These are phyloP conservation scores for Megacollybia marginata DNA, from an alignment of 768 basidiomycete genomes.

Conservation along the genomic window DNA sequence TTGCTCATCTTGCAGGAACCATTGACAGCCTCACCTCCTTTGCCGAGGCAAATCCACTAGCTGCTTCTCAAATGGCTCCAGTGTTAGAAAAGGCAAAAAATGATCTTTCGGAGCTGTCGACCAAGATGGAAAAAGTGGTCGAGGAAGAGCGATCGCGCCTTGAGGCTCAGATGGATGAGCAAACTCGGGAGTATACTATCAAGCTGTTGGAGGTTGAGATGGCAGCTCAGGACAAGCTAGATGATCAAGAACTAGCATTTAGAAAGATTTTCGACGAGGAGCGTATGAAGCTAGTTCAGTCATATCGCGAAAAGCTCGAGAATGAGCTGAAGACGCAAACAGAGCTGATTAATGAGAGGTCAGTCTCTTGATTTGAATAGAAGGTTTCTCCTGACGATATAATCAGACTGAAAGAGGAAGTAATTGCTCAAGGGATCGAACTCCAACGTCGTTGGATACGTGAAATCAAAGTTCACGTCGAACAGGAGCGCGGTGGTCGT, in stretches of 20 bases:
- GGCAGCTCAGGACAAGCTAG: slow-evolving; percentile 79
- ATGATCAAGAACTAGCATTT: slow-evolving; percentile 81
- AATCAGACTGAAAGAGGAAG: slow-evolving; percentile 84
- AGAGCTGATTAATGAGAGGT: slow-evolving; percentile 94
- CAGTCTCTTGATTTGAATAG: slow-evolving; percentile 11
- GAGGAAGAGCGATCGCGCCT: slow-evolving; percentile 71
- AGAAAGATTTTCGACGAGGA: slow-evolving; percentile 77
- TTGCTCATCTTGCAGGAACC: slow-evolving; percentile 83
- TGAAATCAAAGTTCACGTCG: slow-evolving; percentile 92
- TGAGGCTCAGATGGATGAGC: slow-evolving; percentile 63
- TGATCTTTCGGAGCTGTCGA: slow-evolving; percentile 73
- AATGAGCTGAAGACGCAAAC: slow-evolving; percentile 82
- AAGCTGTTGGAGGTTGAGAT: slow-evolving; percentile 80
- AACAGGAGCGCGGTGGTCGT: slow-evolving; percentile 93
- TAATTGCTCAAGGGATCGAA: slow-evolving; percentile 95
- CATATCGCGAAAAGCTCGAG: slow-evolving; percentile 83
- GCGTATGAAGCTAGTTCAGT: slow-evolving; percentile 58
- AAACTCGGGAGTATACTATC: slow-evolving; percentile 74
- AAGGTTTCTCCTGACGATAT: not conserved
- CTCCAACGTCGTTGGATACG: slow-evolving; percentile 95
- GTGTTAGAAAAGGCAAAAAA: slow-evolving; percentile 75
- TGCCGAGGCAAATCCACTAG: slow-evolving; percentile 65
- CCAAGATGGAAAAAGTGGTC: slow-evolving; percentile 71
- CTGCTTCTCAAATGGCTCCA: slow-evolving; percentile 58
- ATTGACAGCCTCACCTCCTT: slow-evolving; percentile 89